Base-by-base conservation (phyloP, 192 early-diverging fungal species). In the Kickxella alabastrina region DNA sequence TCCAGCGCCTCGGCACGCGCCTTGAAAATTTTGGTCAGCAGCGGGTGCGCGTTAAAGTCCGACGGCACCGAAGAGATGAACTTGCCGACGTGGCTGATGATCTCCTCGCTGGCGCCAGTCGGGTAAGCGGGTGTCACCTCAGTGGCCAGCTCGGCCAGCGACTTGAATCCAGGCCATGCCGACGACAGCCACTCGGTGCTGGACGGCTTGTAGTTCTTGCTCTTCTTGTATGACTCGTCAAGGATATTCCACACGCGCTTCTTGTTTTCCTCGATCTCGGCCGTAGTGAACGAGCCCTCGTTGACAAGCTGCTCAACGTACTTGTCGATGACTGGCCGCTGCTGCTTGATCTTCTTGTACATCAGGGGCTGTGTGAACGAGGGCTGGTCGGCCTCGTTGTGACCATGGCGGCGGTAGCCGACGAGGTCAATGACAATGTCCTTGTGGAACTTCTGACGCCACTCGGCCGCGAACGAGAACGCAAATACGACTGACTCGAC, bases 371-470 rank as follows among this genome's bases (percentile, higher is more conserved):
- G 96, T 24, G 96, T 98, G 81, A 98, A 98, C 65, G 82, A 85
- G 41, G 96, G 96, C 77, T 98, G 93, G 80, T 98, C 96, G 32
- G 91, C 92, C 78, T 98, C 96, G 79, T 98, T 98, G 86, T 98
- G 96, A 43, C 96, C 96, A 49, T 98, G 87, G 65, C 88, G 88
- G 51, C 96, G 87, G 84, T 98, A 98, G 63, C 96, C 92, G 24
- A 98, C 91, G 61, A 98, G 83, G 52, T 98, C 94, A 52, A 98
- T 77, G 13, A 98, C 93, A 54, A 95, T 89, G 81, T 95, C 93
- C 63, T 90, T 92, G 75, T 93, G 91, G 87, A 91, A 98, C 49
- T 77, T 90, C 43, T 90, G 85, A 51, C 96, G 84, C 93, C 93
- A 98, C 73, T 98, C 92, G 48, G 90, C 85, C 47, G 96, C 96